Base-by-base conservation (phyloP, 495 filamentous ascomycete genomes). In the Aspergillus cristatus region DNA sequence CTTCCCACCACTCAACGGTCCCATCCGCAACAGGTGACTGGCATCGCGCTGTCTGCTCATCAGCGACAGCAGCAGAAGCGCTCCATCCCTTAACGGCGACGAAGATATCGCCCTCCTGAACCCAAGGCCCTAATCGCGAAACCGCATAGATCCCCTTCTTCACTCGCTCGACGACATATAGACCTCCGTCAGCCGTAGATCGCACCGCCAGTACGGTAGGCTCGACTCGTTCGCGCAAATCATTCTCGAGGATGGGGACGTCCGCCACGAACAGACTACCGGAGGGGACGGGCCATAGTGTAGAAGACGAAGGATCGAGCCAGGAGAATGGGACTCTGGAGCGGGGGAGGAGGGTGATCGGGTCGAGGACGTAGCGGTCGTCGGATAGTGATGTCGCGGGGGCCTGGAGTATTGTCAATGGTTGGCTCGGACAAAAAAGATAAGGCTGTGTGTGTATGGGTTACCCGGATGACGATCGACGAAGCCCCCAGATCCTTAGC, bases 101-200 rank as follows among this genome's bases (percentile, higher is more conserved):
- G 11, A 44, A 39, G 11, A 62, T 28, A 43, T 64, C 54, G 14
- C 54, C 58, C 46, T 63, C 63, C 34, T 57, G 53, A 35, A 88
- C 74, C 75, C 77, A 82, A 2, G 63, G 51, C 1, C 71, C 79
- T 34, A 95, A 63, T 45, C 76, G 81, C 47, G 77, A 87, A 7
- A 91, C 47, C 11, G 76, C 75, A 55, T 84, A 93, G 8, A 86
- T 64, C 0, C 76, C 74, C 32, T 57, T 50, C 34, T 70, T 69
- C 18, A 84, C 80, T n/a, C 74, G 62, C 58, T 95, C 88, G 22
- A 94, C 55, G 11, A 77, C 81, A 54, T 81, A 89, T 4, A 84
- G 45, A 6, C 66, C 68, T 15, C 68, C 71, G 50, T 74, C 74
- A 7, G 58, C 61, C 26, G 79, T 69, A 15, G 77, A 64, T 34